phyloP scores from a whole-genome alignment of 164 flowering plant species.

The Piper betle region DNA sequence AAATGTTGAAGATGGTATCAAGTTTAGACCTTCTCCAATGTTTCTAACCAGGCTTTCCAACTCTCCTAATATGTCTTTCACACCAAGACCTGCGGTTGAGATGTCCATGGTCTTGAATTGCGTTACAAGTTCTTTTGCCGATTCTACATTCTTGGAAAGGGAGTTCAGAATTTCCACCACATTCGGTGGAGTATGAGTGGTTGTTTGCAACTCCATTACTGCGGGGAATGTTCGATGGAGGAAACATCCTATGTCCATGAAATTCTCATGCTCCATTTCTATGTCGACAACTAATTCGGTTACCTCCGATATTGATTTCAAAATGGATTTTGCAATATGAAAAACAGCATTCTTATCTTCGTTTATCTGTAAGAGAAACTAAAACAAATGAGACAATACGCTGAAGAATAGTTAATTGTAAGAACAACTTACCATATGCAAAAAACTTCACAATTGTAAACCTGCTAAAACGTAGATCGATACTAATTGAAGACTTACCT shows the following conservation, averaged over 20 bases:
- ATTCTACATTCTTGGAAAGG: slow-evolving; percentile 21
- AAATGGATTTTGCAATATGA: slow-evolving; percentile 20
- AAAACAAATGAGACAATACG: neutral
- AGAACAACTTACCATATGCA: neutral
- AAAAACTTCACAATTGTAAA: too few species aligned
- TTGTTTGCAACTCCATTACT: slow-evolving; percentile 39
- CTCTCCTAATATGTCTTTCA: slow-evolving; percentile 19
- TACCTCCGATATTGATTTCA: slow-evolving; percentile 35
- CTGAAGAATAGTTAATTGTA: neutral
- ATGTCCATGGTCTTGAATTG: slow-evolving; percentile 10
- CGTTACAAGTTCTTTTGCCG: slow-evolving; percentile 30
- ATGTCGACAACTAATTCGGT: slow-evolving; percentile 17
- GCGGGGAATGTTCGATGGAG: slow-evolving; percentile 35
- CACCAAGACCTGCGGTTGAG: slow-evolving; percentile 14
- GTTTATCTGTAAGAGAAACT: slow-evolving; percentile 9
- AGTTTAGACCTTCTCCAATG: slow-evolving; percentile 38
- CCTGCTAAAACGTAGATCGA: too few species aligned
- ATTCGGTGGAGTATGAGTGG: slow-evolving; percentile 18
- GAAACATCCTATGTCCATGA: slow-evolving; percentile 45
- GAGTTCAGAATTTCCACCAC: slow-evolving; percentile 34
- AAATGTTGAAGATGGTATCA: slow-evolving; percentile 33
- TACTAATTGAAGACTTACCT: too few species aligned
- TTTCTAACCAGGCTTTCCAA: slow-evolving; percentile 30
- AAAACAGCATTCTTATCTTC: slow-evolving; percentile 8
- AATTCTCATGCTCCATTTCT: slow-evolving; percentile 26